Evolutionary conservation across 176 grass and related monocot genomes (phyloP).

Genomic region (Eleusine coracana): DNA sequence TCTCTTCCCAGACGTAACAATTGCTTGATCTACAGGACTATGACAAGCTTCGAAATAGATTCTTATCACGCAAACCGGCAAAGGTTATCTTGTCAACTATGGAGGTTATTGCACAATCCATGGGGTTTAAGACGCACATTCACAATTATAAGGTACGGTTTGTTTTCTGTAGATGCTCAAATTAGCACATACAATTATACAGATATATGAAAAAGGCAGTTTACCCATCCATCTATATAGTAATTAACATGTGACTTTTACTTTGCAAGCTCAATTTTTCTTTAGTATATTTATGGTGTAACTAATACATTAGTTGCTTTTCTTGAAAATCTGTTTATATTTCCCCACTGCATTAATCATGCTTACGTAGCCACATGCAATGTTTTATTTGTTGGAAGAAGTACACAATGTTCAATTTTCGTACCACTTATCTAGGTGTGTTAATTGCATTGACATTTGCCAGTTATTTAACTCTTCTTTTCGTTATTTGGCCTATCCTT

Average conservation of each 20-base stretch:
- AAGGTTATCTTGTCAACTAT: constrained; percentile 94
- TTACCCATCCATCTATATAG: constrained; percentile 16
- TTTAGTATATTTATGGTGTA: background rate
- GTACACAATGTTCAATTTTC: background rate
- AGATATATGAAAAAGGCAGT: background rate
- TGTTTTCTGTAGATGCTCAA: constrained; percentile 3
- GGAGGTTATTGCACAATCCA: constrained; percentile 97
- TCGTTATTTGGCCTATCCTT: background rate
- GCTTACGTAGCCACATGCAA: background rate
- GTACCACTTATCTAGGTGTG: background rate
- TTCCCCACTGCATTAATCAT: background rate
- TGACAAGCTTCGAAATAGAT: constrained; percentile 77
- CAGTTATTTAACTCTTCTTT: background rate
- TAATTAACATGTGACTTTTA: background rate
- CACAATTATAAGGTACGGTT: constrained; percentile 86
- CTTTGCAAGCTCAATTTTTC: background rate
- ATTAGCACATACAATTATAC: constrained; percentile 15
- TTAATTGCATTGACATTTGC: constrained; percentile 3
- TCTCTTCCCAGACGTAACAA: constrained; percentile 29
- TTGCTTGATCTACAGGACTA: constrained; percentile 63
- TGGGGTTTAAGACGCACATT: constrained; percentile 99
- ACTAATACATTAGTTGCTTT: background rate
- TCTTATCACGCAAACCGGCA: constrained; percentile 79
- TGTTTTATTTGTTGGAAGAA: background rate
- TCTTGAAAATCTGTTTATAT: background rate